Conservation (phyloP, 2,329 filamentous ascomycete species). For the Colletotrichum somersetense region DNA sequence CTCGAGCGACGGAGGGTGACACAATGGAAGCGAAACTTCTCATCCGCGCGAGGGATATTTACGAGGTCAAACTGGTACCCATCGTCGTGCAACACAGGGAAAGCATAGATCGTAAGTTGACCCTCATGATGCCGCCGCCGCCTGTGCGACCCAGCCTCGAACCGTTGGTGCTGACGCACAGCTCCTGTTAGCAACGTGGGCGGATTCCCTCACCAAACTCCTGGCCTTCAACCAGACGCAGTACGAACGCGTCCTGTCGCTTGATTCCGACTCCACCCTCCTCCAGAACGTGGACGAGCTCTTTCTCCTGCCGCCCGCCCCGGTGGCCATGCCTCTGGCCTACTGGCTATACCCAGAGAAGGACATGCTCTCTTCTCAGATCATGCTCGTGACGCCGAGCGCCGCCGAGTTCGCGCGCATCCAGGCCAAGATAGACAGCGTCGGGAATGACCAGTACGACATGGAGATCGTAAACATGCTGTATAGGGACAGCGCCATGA, state of each 20-base stretch:
- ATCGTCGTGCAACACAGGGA: slow-evolving; percentile 55
- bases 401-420: slow-evolving; percentile 60
- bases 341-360: slow-evolving; percentile 73
- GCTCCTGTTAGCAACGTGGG: slow-evolving; percentile 62
- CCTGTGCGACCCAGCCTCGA: too few relatives aligned
- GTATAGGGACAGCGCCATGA: slow-evolving; percentile 68
- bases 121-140: too few relatives aligned
- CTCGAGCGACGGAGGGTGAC: slow-evolving; percentile 46
- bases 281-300: slow-evolving; percentile 75
- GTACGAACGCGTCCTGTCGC: slow-evolving; percentile 64
- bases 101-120: slow-evolving; percentile 50
- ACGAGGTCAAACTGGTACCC: slow-evolving; percentile 58
- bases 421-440: slow-evolving; percentile 44
- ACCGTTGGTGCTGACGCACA: background rate
- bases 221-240: slow-evolving; percentile 74
- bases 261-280: slow-evolving; percentile 72
- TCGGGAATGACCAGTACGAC: slow-evolving; percentile 63
- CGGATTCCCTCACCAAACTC: slow-evolving; percentile 75
- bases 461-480: slow-evolving; percentile 77
- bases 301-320: slow-evolving; percentile 71
- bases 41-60: slow-evolving; percentile 58
- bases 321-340: slow-evolving; percentile 76
- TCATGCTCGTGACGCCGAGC: slow-evolving; percentile 74
- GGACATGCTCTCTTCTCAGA: slow-evolving; percentile 68
- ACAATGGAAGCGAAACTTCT: slow-evolving; percentile 52